Conservation (phyloP, 2,329 filamentous ascomycete species). For the Ceratocystis cacaofunesta region DNA sequence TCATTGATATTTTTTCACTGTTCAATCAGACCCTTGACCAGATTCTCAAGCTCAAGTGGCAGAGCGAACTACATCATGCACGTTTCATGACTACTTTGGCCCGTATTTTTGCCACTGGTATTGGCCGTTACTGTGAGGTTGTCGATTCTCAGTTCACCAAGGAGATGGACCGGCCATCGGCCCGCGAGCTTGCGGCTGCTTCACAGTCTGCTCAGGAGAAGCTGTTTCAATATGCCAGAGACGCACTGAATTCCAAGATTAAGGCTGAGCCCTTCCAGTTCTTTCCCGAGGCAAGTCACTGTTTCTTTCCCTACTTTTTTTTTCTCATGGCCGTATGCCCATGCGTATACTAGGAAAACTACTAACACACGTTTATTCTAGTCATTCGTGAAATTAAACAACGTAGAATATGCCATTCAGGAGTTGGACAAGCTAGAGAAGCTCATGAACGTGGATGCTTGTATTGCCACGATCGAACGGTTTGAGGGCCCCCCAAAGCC, state of each 20-base stretch:
- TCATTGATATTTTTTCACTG: conserved; percentile 83
- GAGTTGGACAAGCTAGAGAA: conserved; percentile 83
- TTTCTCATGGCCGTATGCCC: not conserved
- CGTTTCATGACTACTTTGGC: conserved; percentile 93
- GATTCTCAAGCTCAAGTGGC: conserved; percentile 75
- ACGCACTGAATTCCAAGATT: conserved; percentile 81
- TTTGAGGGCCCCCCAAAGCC: conserved; percentile 56
- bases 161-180: conserved; percentile 86
- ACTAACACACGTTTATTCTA: conserved; percentile 28
- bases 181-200: conserved; percentile 67
- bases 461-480: conserved; percentile 64
- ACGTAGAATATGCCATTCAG: conserved; percentile 86
- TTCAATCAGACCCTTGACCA: conserved; percentile 88
- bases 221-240: conserved; percentile 84
- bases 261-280: conserved; percentile 96
- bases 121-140: conserved; percentile 81
- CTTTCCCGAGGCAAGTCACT: conserved; percentile 61
- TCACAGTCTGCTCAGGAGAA: conserved; percentile 77
- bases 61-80: conserved; percentile 82
- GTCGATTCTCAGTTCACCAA: conserved; percentile 71
- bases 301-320: not conserved
- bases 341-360: conserved; percentile 6
- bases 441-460: conserved; percentile 81
- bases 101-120: conserved; percentile 66
- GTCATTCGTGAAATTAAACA: conserved; percentile 96